phyloP scores from a whole-genome alignment of 2,329 filamentous ascomycete species.

The Aspergillus glaucus region DNA sequence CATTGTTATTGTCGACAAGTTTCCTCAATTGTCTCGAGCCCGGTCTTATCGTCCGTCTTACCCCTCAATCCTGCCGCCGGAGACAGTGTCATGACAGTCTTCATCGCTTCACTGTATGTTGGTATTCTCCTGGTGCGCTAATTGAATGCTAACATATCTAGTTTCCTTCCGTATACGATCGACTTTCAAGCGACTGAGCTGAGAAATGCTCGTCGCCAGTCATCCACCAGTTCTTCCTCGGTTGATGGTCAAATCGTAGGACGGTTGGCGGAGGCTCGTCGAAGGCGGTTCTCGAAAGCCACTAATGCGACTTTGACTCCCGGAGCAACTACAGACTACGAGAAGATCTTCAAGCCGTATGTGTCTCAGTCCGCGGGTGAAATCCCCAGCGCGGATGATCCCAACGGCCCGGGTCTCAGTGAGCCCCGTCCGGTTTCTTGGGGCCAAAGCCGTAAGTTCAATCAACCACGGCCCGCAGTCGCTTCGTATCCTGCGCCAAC shows the following conservation, averaged over 20 bases:
- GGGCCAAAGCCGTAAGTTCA: slow-evolving; percentile 59
- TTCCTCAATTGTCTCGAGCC: not conserved
- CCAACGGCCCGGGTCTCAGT: slow-evolving; percentile 37
- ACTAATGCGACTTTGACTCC: slow-evolving; percentile 26
- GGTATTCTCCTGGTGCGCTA: not conserved
- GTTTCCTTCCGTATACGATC: slow-evolving; percentile 34
- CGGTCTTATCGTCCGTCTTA: not conserved
- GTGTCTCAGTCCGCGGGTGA: slow-evolving; percentile 21
- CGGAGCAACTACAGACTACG: slow-evolving; percentile 33
- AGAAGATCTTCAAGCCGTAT: slow-evolving; percentile 34
- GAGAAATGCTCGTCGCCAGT: slow-evolving; percentile 16
- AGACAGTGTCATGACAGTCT: slow-evolving; percentile 23
- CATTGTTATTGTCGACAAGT: not conserved
- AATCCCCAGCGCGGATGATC: slow-evolving; percentile 23
- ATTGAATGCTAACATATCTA: slow-evolving; percentile 8
- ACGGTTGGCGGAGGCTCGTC: slow-evolving; percentile 15
- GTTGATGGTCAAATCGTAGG: slow-evolving; percentile 20
- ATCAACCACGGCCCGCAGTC: slow-evolving; percentile 73
- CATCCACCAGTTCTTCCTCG: slow-evolving; percentile 16
- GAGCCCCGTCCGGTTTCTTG: slow-evolving; percentile 72
- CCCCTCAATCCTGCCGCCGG: not conserved
- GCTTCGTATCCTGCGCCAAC: slow-evolving; percentile 66
- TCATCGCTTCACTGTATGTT: slow-evolving; percentile 30
- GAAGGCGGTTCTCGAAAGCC: slow-evolving; percentile 12
- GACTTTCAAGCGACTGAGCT: slow-evolving; percentile 24